These are phyloP conservation scores for Mediolabrus comicus DNA, from an alignment of 108 stramenopile genomes.

Conservation along the genomic window DNA sequence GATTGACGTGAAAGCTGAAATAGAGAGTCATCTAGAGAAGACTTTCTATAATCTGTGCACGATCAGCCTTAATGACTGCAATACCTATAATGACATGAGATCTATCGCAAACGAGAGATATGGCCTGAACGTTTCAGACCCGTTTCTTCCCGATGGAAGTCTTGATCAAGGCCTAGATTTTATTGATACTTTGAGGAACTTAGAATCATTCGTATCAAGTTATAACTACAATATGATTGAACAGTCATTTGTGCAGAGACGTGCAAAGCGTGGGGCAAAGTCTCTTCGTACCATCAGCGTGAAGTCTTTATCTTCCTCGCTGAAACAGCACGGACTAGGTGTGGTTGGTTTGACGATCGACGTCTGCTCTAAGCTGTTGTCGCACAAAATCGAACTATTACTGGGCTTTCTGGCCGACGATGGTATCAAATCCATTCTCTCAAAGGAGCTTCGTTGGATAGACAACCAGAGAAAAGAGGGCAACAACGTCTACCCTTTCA, in stretches of 20 bases:
- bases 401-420: constrained; percentile 58
- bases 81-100: constrained; percentile 65
- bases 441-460: constrained; percentile 60
- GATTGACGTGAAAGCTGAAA: constrained; percentile 35
- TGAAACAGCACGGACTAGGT: constrained; percentile 70
- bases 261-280: constrained; percentile 47
- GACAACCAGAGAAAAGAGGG: constrained; percentile 43
- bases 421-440: constrained; percentile 45
- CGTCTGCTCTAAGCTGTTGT: constrained; percentile 9
- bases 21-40: constrained; percentile 39
- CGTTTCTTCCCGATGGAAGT: constrained; percentile 56
- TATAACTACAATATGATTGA: constrained; percentile 73
- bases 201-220: constrained; percentile 46
- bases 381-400: constrained; percentile 46
- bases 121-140: constrained; percentile 51
- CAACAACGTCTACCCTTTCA: constrained; percentile 54
- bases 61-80: constrained; percentile 67
- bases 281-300: constrained; percentile 52
- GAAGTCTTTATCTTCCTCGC: constrained; percentile 27
- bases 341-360: constrained; percentile 61
- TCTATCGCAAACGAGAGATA: constrained; percentile 48
- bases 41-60: constrained; percentile 67
- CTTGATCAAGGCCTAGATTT: constrained; percentile 62
- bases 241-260: constrained; percentile 65
- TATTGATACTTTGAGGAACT: constrained; percentile 62